A percentile compares a stretch with the other conserved stretches of the same genome.
Evolutionary conservation across 139 green algal species (phyloP).

Genomic region (Protoeuglena noctilucae): DNA sequence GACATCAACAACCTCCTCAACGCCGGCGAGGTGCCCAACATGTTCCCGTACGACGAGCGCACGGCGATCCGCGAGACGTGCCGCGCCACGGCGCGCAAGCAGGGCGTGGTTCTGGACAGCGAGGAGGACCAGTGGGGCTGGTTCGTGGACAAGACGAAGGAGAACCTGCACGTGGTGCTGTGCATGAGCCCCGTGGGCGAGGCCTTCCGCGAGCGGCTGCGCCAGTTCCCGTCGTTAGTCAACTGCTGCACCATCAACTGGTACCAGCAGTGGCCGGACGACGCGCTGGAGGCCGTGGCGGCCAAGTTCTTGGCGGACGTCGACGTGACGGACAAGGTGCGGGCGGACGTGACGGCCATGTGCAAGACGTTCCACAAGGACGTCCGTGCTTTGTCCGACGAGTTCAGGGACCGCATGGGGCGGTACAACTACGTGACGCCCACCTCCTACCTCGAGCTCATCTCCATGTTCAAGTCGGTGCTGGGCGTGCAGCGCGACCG

Average conservation of each 20-base stretch:
- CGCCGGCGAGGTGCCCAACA: conserved; percentile 39
- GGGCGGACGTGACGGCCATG: conserved; percentile 7
- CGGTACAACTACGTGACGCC: conserved; percentile 26
- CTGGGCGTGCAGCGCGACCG: conserved; percentile 11
- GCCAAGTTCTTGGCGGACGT: conserved; percentile 15
- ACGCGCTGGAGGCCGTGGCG: conserved; percentile 25
- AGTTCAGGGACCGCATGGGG: conserved; percentile 8
- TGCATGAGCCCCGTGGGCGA: conserved; percentile 22
- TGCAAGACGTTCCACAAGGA: conserved; percentile 19
- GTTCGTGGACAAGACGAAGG: conserved; percentile 29
- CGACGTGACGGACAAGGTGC: conserved; percentile 8
- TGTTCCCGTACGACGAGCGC: conserved; percentile 58
- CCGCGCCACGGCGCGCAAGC: conserved; percentile 12
- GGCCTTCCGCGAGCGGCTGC: conserved; percentile 24
- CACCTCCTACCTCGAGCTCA: conserved; percentile 26
- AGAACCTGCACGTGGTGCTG: conserved; percentile 19
- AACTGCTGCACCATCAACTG: conserved; percentile 48
- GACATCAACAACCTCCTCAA: conserved; percentile 28
- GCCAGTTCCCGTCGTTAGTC: conserved; percentile 37
- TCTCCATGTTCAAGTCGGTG: conserved; percentile 16
- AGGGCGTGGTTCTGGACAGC: conserved; percentile 17
- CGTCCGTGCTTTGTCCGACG: conserved; percentile 1
- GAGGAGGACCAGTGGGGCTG: conserved; percentile 26
- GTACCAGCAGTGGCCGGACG: conserved; percentile 21
- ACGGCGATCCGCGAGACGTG: conserved; percentile 29